A percentile compares a stretch with the other conserved stretches of the same genome.
Evolutionary conservation across 768 basidiomycete genomes (phyloP).

Genomic region (Piloderma croceum): DNA sequence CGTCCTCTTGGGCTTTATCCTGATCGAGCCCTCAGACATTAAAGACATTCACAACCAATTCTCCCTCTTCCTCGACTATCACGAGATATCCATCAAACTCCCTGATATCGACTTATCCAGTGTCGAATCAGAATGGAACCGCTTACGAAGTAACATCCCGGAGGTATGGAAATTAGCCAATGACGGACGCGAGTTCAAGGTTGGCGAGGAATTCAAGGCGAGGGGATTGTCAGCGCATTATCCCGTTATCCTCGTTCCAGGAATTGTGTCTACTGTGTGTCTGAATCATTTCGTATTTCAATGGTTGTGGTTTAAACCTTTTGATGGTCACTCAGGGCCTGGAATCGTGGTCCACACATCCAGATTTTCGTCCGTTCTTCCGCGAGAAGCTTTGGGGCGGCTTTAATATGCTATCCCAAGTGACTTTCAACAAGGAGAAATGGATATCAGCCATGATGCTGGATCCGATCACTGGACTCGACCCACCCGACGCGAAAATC

Average conservation of each 20-base stretch:
- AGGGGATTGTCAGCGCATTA: slow-evolving; percentile 63
- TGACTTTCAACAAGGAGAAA: slow-evolving; percentile 75
- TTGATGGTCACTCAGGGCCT: slow-evolving; percentile 47
- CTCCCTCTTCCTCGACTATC: slow-evolving; percentile 59
- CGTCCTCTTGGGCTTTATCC: slow-evolving; percentile 52
- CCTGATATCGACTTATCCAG: slow-evolving; percentile 63
- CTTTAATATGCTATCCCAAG: slow-evolving; percentile 78
- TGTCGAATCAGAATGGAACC: slow-evolving; percentile 67
- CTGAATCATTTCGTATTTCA: background rate
- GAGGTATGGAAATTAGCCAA: slow-evolving; percentile 79
- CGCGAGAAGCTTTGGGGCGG: slow-evolving; percentile 83
- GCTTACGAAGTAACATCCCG: slow-evolving; percentile 62
- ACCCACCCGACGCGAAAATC: slow-evolving; percentile 80
- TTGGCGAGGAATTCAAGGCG: slow-evolving; percentile 61
- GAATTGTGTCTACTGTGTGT: slow-evolving; percentile 80
- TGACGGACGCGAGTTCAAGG: slow-evolving; percentile 76
- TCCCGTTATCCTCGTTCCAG: slow-evolving; percentile 84
- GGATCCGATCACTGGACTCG: slow-evolving; percentile 87
- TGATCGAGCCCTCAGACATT: slow-evolving; percentile 63
- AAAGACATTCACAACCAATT: slow-evolving; percentile 66
- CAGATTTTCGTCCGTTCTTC: slow-evolving; percentile 84
- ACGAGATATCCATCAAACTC: slow-evolving; percentile 59
- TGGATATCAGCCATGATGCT: slow-evolving; percentile 92
- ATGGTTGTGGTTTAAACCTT: background rate
- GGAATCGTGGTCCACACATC: slow-evolving; percentile 90